Conservation (phyloP, 306 rosid species). For the Elaeagnus macrophylla region DNA sequence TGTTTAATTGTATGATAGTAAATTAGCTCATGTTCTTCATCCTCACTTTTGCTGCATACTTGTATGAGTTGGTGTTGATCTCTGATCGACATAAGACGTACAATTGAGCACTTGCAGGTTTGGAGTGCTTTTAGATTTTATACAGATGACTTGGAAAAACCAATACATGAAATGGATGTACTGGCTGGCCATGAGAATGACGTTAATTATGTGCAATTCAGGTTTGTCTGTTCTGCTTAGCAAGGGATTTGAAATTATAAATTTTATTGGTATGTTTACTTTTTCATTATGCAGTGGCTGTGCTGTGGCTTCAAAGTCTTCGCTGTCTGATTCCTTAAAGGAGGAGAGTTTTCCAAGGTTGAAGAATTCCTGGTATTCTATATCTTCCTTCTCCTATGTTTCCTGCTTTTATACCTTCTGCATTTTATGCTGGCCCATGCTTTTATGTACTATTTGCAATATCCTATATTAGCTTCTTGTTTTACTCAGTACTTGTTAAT, state of each 20-base stretch:
- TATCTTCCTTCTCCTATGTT: conserved; percentile 12
- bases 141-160: conserved; percentile 46
- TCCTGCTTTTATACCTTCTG: neutral
- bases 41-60: conserved; percentile 8
- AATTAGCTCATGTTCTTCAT: conserved; percentile 20
- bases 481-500: conserved; percentile 18
- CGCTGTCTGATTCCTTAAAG: conserved; percentile 44
- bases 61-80: conserved; percentile 17
- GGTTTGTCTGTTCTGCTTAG: conserved; percentile 38
- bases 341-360: conserved; percentile 61
- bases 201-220: conserved; percentile 85
- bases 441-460: neutral
- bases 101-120: conserved; percentile 47
- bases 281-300: conserved; percentile 62
- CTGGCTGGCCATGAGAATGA: conserved; percentile 88
- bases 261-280: conserved; percentile 18
- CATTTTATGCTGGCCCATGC: conserved; percentile 8
- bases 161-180: conserved; percentile 69
- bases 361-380: conserved; percentile 59
- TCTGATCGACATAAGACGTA: conserved; percentile 21
- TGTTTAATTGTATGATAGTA: conserved; percentile 10
- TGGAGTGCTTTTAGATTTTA: conserved; percentile 68
- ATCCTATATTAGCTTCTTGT: conserved; percentile 8
- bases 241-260: conserved; percentile 6
- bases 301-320: conserved; percentile 59